These are phyloP conservation scores for Nakazawaea laoshanensis DNA, from an alignment of 805 yeast species.

Conservation along the genomic window DNA sequence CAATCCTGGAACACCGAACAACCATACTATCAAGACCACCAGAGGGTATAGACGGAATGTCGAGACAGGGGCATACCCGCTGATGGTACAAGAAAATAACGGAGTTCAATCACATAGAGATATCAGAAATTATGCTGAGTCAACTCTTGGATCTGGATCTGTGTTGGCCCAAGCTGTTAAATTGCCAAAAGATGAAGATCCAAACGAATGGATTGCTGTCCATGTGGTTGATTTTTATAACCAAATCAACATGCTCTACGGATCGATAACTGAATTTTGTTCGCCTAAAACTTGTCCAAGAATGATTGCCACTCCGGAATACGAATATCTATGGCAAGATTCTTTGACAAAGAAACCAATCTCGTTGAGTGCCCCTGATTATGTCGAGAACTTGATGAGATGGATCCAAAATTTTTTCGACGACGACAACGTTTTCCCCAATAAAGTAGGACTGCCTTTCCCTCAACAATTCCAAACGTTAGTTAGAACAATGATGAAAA, in stretches of 20 bases:
- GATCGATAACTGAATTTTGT: slow-evolving; percentile 93
- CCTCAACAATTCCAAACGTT: slow-evolving; percentile 74
- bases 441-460: slow-evolving; percentile 85
- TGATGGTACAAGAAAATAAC: slow-evolving; percentile 10
- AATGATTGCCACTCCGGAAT: slow-evolving; percentile 96
- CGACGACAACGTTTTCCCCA: slow-evolving; percentile 84
- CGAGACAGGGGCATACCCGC: slow-evolving; percentile 13
- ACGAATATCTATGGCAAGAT: slow-evolving; percentile 96
- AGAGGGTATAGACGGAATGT: slow-evolving; percentile 24
- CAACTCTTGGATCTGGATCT: slow-evolving; percentile 88
- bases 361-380: slow-evolving; percentile 88
- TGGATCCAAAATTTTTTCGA: slow-evolving; percentile 95
- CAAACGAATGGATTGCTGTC: slow-evolving; percentile 93
- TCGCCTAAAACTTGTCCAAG: slow-evolving; percentile 92
- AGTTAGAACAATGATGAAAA: slow-evolving; percentile 80
- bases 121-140: slow-evolving; percentile 84
- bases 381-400: slow-evolving; percentile 85
- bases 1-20: slow-evolving; percentile 14
- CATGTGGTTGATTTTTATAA: slow-evolving; percentile 97
- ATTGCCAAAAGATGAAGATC: slow-evolving; percentile 86
- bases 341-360: slow-evolving; percentile 60
- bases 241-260: slow-evolving; percentile 93
- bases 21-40: slow-evolving; percentile 26
- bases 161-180: slow-evolving; percentile 89
- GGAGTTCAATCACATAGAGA: slow-evolving; percentile 46